These are phyloP conservation scores for Striga hermonthica DNA, from an alignment of 305 asterid genomes.

Conservation along the genomic window DNA sequence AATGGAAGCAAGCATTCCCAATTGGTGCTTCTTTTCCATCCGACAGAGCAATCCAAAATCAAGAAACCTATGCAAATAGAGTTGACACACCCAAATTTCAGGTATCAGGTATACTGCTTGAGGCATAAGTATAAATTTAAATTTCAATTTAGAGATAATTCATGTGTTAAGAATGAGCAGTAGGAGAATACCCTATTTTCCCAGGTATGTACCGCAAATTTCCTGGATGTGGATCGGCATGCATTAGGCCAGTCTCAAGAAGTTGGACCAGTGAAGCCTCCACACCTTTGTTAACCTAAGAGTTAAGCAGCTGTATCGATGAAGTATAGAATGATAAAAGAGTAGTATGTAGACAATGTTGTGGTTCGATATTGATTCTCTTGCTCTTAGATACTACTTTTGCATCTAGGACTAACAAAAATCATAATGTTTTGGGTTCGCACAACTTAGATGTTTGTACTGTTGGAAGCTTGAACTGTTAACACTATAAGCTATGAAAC, in stretches of 20 bases:
- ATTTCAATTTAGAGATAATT: constrained; percentile 13
- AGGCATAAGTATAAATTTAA: constrained; percentile 16
- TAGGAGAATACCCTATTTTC: constrained; percentile 67
- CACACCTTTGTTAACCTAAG: constrained; percentile 88
- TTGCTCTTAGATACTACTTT: constrained; percentile 17
- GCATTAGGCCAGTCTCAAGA: constrained; percentile 92
- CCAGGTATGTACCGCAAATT: constrained; percentile 75
- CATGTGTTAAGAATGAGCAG: constrained; percentile 26
- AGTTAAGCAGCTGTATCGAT: constrained; percentile 29
- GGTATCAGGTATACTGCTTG: constrained; percentile 9
- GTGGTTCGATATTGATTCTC: background rate
- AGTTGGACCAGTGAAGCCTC: constrained; percentile 91
- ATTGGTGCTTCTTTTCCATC: constrained; percentile 91
- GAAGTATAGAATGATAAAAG: constrained; percentile 28
- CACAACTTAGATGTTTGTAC: background rate
- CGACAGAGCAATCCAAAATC: constrained; percentile 98
- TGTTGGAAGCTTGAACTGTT: background rate
- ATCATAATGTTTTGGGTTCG: background rate
- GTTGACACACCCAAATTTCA: constrained; percentile 26
- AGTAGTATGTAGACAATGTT: constrained; percentile 11
- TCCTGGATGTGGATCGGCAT: constrained; percentile 99
- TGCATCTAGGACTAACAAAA: constrained; percentile 1
- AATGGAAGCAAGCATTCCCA: constrained; percentile 87
- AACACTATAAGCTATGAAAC: background rate
- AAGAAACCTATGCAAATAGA: constrained; percentile 59